Evolutionary conservation across 2,329 filamentous ascomycete genomes (phyloP), one percentile per base, ranked within the genome.

Genomic region (Alternaria rosae): DNA sequence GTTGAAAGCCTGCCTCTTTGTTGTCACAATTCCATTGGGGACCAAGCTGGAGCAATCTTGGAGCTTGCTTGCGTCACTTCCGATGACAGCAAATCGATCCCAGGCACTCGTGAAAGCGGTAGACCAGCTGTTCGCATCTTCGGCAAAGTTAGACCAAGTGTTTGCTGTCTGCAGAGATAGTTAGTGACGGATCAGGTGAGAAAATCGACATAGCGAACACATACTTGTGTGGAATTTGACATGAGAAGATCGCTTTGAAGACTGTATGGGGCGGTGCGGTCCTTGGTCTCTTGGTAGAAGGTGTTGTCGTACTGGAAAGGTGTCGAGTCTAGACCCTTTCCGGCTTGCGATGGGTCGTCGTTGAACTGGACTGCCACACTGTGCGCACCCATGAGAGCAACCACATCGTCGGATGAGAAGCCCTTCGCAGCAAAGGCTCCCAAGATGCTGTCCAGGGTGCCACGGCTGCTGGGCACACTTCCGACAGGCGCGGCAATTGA

Each of bases 381-480:
- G 41, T 79, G 77, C 6, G 75, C 71, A 6, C 76, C 77, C 32
- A 79, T 59, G 8, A 79, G 69, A 8, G 76, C 76, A 12, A 76
- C 77, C 5, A 78, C 67, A 56, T 78, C 76, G 20, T 58, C 64
- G 1, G 70, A 52, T 7, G 62, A 65, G 54, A 79, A 71, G 0
- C 75, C 76, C 26, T 76, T 74, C 6, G 67, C 69, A 6, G 52
- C 55, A 54, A 78, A 79, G 10, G 68, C 64, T 0, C 45, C 54
- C 5, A 73, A 51, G 8, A 78, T 69, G 5, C 54, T 64, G 1
- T 59, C 59, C 5, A 70, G 65, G 0, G 69, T 50, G 48, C 67
- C 72, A 5, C 59, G 60, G 23, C 67, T 67, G 7, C 50, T 44
- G 0, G 69, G 69, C 9, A 76, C 57, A 6, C 32, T 52, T 26